Conservation (phyloP, 306 rosid genomes). For the Quercus glauca region DNA sequence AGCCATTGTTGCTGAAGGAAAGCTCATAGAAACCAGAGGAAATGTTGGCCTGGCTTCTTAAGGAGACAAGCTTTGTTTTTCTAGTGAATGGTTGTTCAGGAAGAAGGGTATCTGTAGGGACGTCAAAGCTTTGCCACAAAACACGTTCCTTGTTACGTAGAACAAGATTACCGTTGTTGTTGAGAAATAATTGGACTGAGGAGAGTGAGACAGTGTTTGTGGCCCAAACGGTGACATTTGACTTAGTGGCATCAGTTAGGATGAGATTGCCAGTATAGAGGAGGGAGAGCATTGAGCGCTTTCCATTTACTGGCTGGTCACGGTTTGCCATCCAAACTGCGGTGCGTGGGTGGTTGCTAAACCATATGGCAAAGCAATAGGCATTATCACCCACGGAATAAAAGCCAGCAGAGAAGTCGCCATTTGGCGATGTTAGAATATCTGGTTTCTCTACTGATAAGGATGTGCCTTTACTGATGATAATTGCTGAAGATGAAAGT, state of each 20-base stretch:
- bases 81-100: constrained; percentile 35
- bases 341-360: not conserved
- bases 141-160: constrained; percentile 3
- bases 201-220: not conserved
- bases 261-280: constrained; percentile 34
- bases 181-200: constrained; percentile 9
- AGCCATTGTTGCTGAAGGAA: not conserved
- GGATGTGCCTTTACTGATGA: constrained; percentile 31
- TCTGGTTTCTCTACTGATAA: constrained; percentile 34
- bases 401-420: constrained; percentile 48
- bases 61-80: constrained; percentile 17
- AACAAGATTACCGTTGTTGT: constrained; percentile 39
- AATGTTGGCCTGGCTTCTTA: constrained; percentile 18
- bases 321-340: constrained; percentile 50
- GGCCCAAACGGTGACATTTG: constrained; percentile 30
- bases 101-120: constrained; percentile 45
- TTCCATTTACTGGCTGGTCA: constrained; percentile 40
- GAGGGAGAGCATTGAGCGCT: constrained; percentile 42
- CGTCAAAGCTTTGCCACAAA: constrained; percentile 47
- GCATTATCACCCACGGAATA: constrained; percentile 32
- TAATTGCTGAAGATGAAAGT: no score
- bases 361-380: constrained; percentile 47
- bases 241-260: constrained; percentile 29
- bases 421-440: constrained; percentile 31
- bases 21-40: constrained; percentile 35